Conservation (phyloP, 257 asterid species). For the Fraxinus cuspidata region DNA sequence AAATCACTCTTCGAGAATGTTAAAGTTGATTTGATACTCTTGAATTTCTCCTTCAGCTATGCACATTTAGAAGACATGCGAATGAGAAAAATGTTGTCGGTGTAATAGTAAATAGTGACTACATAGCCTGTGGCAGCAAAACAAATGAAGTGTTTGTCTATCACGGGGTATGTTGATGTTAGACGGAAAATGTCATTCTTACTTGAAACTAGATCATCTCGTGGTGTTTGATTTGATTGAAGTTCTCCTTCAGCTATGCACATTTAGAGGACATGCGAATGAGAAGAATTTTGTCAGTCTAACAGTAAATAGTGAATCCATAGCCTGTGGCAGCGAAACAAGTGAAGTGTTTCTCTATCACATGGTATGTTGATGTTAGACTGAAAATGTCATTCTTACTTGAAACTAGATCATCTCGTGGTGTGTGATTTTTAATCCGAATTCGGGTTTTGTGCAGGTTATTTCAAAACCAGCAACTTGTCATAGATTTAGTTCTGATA, state of each 20-base stretch:
- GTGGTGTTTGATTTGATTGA: no score
- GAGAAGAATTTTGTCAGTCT: constrained; percentile 73
- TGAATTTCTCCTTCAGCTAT: constrained; percentile 47
- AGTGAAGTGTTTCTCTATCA: constrained; percentile 78
- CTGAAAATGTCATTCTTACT: not conserved
- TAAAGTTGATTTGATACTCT: constrained; percentile 9
- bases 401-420: not conserved
- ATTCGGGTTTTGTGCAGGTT: constrained; percentile 40
- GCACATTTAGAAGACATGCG: constrained; percentile 70
- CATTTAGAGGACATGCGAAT: no score
- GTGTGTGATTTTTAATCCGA: not conserved
- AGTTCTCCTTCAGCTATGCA: no score
- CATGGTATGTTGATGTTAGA: constrained; percentile 48
- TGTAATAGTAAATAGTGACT: constrained; percentile 63
- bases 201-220: not conserved
- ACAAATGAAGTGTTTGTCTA: constrained; percentile 78
- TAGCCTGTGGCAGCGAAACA: constrained; percentile 92
- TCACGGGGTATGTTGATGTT: constrained; percentile 60
- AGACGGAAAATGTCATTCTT: not conserved
- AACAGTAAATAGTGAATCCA: constrained; percentile 63
- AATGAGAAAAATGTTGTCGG: constrained; percentile 86
- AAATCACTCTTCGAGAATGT: not conserved
- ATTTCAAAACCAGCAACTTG: constrained; percentile 76
- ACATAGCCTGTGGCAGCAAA: constrained; percentile 89
- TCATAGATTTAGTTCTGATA: constrained; percentile 61